These are phyloP conservation scores for Pluteus cervinus DNA, from an alignment of 768 basidiomycete genomes.

Conservation along the genomic window DNA sequence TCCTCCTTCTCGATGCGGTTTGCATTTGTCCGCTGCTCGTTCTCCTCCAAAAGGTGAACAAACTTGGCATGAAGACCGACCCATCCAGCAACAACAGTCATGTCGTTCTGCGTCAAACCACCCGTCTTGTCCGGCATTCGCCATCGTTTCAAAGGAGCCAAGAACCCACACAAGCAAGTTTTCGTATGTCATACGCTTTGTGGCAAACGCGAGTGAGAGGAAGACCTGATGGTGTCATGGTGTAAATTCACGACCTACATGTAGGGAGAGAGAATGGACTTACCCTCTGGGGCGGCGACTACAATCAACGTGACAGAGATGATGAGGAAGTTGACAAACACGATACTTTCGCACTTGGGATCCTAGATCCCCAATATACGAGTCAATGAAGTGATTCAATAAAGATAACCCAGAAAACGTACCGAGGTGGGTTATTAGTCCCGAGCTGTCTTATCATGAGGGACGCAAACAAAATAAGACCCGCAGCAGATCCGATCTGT, in stretches of 20 bases:
- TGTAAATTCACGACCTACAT: too few species aligned
- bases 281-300: slow-evolving; percentile 44
- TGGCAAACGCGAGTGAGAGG: slow-evolving; percentile 96
- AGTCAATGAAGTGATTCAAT: too few species aligned
- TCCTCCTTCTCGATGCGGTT: slow-evolving; percentile 38
- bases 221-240: slow-evolving; percentile 64
- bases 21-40: slow-evolving; percentile 66
- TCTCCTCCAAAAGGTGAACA: slow-evolving; percentile 70
- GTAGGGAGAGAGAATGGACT: slow-evolving; percentile 1
- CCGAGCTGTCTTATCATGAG: slow-evolving; percentile 89
- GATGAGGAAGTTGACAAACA: slow-evolving; percentile 90
- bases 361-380: too few species aligned
- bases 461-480: slow-evolving; percentile 71
- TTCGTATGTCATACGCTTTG: slow-evolving; percentile 95
- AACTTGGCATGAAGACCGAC: slow-evolving; percentile 94
- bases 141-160: slow-evolving; percentile 98
- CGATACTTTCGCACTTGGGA: too few species aligned
- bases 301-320: slow-evolving; percentile 81
- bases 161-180: slow-evolving; percentile 94
- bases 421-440: slow-evolving; percentile 51
- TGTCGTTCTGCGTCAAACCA: slow-evolving; percentile 90
- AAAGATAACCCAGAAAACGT: too few species aligned
- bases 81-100: slow-evolving; percentile 96
- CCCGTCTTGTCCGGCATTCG: slow-evolving; percentile 97
- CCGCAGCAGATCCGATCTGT: slow-evolving; percentile 79